Evolutionary conservation across 352 stramenopile species (phyloP).

Genomic region (Globisporangium acanthophoron): DNA sequence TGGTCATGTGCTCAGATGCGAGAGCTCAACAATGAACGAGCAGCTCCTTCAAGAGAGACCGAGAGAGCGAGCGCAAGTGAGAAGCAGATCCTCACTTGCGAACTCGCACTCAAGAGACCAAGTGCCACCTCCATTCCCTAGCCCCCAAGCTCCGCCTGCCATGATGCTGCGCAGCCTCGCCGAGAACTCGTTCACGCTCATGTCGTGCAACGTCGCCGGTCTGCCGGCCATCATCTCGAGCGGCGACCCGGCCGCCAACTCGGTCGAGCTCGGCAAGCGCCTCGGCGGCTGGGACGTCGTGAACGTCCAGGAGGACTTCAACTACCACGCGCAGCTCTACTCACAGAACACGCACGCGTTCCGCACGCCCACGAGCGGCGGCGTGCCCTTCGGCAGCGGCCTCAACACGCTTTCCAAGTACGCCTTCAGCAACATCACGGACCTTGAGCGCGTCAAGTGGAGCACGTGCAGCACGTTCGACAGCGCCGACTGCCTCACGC

Average conservation of each 20-base stretch:
- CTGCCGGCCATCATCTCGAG: conserved; percentile 41
- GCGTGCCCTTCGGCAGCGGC: conserved; percentile 34
- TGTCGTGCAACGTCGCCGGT: conserved; percentile 41
- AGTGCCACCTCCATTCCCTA: background rate
- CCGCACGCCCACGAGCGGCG: conserved; percentile 39
- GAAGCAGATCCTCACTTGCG: background rate
- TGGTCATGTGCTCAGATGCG: background rate
- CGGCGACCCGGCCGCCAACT: conserved; percentile 34
- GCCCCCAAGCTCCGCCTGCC: background rate
- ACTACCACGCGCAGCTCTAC: conserved; percentile 39
- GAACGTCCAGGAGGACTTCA: conserved; percentile 40
- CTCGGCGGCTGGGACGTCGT: conserved; percentile 29
- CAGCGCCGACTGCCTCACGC: conserved; percentile 43
- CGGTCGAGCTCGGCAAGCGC: conserved; percentile 38
- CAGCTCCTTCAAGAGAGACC: background rate
- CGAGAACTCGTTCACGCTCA: conserved; percentile 34
- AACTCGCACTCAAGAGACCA: background rate
- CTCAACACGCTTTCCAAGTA: conserved; percentile 44
- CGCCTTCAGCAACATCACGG: conserved; percentile 29
- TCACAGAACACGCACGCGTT: conserved; percentile 32
- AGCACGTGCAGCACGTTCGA: conserved; percentile 37
- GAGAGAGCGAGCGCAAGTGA: too few species aligned
- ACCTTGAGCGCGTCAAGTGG: conserved; percentile 39
- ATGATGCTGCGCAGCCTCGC: conserved; percentile 24
- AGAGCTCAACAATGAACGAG: background rate